Percentiles rank a stretch among this genome's conserved stretches.
These are phyloP conservation scores for Candida mesenterica DNA, from an alignment of 1,139 yeast species.

Conservation along the genomic window DNA sequence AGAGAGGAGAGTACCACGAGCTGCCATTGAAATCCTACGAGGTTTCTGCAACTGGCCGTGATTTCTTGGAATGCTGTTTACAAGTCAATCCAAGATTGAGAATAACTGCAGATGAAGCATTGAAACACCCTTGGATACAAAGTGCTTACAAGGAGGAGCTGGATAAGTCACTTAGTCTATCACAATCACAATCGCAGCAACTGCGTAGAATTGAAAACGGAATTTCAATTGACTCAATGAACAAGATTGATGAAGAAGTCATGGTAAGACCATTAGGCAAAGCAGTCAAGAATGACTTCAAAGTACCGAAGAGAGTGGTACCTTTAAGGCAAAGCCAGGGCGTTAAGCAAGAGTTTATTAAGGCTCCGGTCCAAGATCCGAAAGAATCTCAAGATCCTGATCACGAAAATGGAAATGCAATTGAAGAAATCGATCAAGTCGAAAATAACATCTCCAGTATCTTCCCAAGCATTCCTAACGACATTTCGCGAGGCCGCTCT, in stretches of 20 bases:
- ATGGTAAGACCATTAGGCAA: constrained; percentile 45
- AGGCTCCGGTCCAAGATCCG: neutral
- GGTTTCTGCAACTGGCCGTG: constrained; percentile 62
- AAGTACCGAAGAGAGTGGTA: constrained; percentile 43
- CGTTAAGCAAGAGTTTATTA: constrained; percentile 2
- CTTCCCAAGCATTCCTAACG: neutral
- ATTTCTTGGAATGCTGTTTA: constrained; percentile 64
- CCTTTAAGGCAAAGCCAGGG: constrained; percentile 44
- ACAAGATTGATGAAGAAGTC: constrained; percentile 44
- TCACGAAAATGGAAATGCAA: neutral
- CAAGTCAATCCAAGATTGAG: constrained; percentile 74
- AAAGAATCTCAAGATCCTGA: neutral
- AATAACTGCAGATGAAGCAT: constrained; percentile 69
- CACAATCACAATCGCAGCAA: constrained; percentile 72
- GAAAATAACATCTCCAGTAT: neutral
- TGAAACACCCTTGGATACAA: constrained; percentile 66
- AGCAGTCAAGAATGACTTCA: constrained; percentile 33
- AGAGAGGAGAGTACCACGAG: constrained; percentile 75
- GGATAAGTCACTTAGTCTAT: constrained; percentile 53
- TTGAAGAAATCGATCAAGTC: neutral
- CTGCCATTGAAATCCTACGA: constrained; percentile 71
- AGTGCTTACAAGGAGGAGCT: constrained; percentile 29
- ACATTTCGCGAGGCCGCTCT: too few relatives aligned
- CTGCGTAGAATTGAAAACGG: constrained; percentile 52
- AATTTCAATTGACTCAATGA: constrained; percentile 38